Conservation (phyloP, 805 yeast genomes). For the Teunomyces barrocoloradensis region DNA sequence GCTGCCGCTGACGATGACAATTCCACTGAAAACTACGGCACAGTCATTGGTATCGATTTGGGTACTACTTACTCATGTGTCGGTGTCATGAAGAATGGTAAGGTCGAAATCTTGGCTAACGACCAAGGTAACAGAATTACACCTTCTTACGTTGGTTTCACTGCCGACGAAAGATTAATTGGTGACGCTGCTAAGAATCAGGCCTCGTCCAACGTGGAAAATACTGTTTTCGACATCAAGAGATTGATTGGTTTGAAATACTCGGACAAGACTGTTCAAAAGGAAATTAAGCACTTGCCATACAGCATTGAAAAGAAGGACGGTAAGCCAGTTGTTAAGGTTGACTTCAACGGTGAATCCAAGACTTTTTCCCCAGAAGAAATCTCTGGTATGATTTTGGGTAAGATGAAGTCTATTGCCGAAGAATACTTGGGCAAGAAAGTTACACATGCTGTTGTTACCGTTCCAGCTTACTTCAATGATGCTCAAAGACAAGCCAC, state of each 20-base stretch:
- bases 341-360: slow-evolving; percentile 79
- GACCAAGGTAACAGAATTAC: slow-evolving; percentile 99
- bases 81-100: slow-evolving; percentile 87
- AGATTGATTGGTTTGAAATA: slow-evolving; percentile 91
- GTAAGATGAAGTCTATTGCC: slow-evolving; percentile 83
- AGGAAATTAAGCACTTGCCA: slow-evolving; percentile 88
- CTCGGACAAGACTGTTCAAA: slow-evolving; percentile 74
- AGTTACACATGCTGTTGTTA: slow-evolving; percentile 85
- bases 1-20: slow-evolving; percentile 22
- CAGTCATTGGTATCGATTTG: slow-evolving; percentile 93
- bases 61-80: slow-evolving; percentile 96
- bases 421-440: slow-evolving; percentile 71
- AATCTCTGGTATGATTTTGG: slow-evolving; percentile 87
- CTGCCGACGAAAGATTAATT: slow-evolving; percentile 87
- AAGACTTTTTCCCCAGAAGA: slow-evolving; percentile 92
- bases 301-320: slow-evolving; percentile 72
- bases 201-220: slow-evolving; percentile 88
- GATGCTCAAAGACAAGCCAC: slow-evolving; percentile 95
- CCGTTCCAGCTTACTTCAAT: slow-evolving; percentile 91
- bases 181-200: slow-evolving; percentile 98
- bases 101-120: slow-evolving; percentile 94
- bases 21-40: slow-evolving; percentile 49
- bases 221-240: slow-evolving; percentile 90
- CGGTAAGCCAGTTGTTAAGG: slow-evolving; percentile 79
- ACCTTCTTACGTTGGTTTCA: slow-evolving; percentile 94